Evolutionary conservation across 129 eudicot genomes (phyloP).

Genomic region (Calendula officinalis): DNA sequence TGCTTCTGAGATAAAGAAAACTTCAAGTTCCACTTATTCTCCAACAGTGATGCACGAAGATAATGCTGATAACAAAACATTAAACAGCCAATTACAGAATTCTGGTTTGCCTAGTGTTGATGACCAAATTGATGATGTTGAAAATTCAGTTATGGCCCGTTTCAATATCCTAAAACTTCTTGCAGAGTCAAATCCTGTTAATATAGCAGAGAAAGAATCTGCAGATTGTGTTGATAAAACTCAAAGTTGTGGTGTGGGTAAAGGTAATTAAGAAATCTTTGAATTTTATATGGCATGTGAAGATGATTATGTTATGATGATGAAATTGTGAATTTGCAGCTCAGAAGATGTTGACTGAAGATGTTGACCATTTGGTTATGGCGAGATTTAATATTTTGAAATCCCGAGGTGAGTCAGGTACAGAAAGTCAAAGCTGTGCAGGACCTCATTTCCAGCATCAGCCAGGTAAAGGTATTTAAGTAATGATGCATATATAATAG

Average conservation of each 20-base stretch:
- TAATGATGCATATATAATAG: not conserved
- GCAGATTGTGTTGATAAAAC: constrained; percentile 5
- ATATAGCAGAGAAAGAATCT: constrained; percentile 23
- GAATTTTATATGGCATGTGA: constrained; percentile 7
- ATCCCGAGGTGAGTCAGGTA: constrained; percentile 38
- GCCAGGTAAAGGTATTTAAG: not conserved
- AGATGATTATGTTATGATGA: constrained; percentile 13
- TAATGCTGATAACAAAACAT: constrained; percentile 25
- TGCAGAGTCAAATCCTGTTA: constrained; percentile 29
- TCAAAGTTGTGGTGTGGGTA: constrained; percentile 22
- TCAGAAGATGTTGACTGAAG: constrained; percentile 27
- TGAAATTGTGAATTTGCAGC: constrained; percentile 17
- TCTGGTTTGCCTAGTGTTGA: constrained; percentile 11
- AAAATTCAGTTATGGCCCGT: constrained; percentile 61
- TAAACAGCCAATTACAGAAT: constrained; percentile 7
- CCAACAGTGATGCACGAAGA: constrained; percentile 19
- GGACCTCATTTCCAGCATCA: constrained; percentile 23
- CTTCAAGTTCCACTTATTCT: constrained; percentile 23
- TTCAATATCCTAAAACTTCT: constrained; percentile 49
- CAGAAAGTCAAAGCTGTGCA: constrained; percentile 5
- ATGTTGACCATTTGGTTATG: constrained; percentile 57
- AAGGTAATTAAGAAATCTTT: constrained; percentile 6
- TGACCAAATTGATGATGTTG: constrained; percentile 34
- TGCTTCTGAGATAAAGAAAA: constrained; percentile 25
- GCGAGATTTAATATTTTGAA: constrained; percentile 53